Evolutionary conservation across 2,329 filamentous ascomycete genomes (phyloP).

Genomic region (Pyricularia sp.): DNA sequence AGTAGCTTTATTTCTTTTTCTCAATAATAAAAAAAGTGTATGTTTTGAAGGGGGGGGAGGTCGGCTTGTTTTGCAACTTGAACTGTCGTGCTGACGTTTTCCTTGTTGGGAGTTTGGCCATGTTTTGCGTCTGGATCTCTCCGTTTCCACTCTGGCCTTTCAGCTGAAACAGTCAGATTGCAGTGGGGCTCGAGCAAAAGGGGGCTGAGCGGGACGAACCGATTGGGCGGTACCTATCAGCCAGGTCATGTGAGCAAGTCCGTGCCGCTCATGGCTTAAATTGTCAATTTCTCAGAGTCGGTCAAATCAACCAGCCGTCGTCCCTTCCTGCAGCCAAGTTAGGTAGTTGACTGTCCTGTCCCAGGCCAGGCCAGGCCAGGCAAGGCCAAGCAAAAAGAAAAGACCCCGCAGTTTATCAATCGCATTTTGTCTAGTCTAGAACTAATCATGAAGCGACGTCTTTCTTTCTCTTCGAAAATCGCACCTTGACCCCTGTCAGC

Average conservation of each 20-base stretch:
- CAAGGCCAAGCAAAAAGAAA: too few species aligned
- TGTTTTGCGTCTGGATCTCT: not conserved
- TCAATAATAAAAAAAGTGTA: not conserved
- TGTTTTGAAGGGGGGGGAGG: not conserved
- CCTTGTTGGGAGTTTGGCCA: not conserved
- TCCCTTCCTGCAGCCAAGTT: too few species aligned
- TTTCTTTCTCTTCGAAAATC: slow-evolving; percentile 19
- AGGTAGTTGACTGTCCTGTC: too few species aligned
- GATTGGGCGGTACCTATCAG: not conserved
- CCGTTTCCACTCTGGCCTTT: not conserved
- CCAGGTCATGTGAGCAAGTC: not conserved
- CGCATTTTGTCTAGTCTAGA: too few species aligned
- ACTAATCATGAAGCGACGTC: not conserved
- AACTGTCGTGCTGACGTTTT: not conserved
- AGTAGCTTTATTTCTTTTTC: not conserved
- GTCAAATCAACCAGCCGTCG: too few species aligned
- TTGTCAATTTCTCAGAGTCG: too few species aligned
- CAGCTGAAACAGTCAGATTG: not conserved
- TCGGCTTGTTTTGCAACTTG: not conserved
- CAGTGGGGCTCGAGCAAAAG: not conserved
- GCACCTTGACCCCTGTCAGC: slow-evolving; percentile 34
- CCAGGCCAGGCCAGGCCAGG: too few species aligned
- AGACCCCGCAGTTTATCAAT: not conserved
- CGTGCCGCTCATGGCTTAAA: not conserved
- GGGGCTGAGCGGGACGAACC: not conserved